Percentiles rank a stretch among this genome's conserved stretches.
Evolutionary conservation across 352 stramenopile genomes (phyloP).

Genomic region (Blastocystis sp.): DNA sequence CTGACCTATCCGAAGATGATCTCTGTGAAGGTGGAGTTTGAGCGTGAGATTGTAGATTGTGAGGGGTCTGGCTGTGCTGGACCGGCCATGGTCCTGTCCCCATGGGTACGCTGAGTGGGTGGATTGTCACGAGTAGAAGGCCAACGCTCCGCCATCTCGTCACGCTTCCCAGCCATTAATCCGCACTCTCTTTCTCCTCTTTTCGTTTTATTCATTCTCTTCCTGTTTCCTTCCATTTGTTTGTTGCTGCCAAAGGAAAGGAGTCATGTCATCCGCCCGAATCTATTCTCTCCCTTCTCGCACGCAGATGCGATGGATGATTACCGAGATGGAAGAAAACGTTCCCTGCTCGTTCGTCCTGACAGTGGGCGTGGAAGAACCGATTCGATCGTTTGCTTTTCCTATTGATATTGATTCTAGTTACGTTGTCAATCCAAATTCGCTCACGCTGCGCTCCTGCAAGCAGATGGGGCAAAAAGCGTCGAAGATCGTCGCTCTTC

Average conservation of each 20-base stretch:
- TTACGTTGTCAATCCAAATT: slow-evolving; percentile 60
- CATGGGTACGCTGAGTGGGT: slow-evolving; percentile 74
- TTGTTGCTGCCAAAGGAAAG: not conserved
- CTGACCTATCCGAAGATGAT: slow-evolving; percentile 79
- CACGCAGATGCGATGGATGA: slow-evolving; percentile 8
- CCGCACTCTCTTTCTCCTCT: too few relatives aligned
- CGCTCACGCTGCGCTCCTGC: not conserved
- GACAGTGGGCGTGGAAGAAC: slow-evolving; percentile 9
- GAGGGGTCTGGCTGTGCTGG: slow-evolving; percentile 75
- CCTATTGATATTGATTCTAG: not conserved
- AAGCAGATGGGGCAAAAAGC: slow-evolving; percentile 17
- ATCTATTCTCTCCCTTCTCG: slow-evolving; percentile 40
- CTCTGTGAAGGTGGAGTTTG: slow-evolving; percentile 72
- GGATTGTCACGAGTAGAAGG: slow-evolving; percentile 68
- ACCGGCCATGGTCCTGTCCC: slow-evolving; percentile 80
- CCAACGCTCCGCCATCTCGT: slow-evolving; percentile 75
- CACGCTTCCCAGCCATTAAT: too few relatives aligned
- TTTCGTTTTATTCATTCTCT: too few relatives aligned
- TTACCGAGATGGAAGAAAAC: slow-evolving; percentile 36
- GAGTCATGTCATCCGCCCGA: not conserved
- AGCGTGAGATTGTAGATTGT: slow-evolving; percentile 74
- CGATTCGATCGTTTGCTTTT: slow-evolving; percentile 31
- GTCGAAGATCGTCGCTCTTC: slow-evolving; percentile 11
- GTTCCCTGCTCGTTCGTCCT: slow-evolving; percentile 20
- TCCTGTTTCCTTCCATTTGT: too few relatives aligned